Evolutionary conservation across 192 early-diverging fungal genomes (phyloP).

Genomic region (Coemansia erecta): DNA sequence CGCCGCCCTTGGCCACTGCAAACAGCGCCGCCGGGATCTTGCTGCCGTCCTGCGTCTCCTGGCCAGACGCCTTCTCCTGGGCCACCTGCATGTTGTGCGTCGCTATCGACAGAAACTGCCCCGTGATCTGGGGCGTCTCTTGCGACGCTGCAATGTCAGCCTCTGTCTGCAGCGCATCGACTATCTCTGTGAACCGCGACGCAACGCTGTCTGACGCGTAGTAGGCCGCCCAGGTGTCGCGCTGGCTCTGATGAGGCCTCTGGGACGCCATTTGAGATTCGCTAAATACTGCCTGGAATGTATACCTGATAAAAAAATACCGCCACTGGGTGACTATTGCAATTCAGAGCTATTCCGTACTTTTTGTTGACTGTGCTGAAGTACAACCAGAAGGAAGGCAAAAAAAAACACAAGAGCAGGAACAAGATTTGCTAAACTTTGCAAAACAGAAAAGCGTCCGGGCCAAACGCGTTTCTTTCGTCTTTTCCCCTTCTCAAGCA

Average conservation of each 20-base stretch:
- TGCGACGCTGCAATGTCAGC: constrained; percentile 30
- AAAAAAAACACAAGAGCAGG: too few relatives aligned
- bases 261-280: constrained; percentile 32
- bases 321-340: too few relatives aligned
- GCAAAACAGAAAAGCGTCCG: too few relatives aligned
- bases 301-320: too few relatives aligned
- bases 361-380: too few relatives aligned
- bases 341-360: too few relatives aligned
- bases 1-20: constrained; percentile 22
- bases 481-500: too few relatives aligned
- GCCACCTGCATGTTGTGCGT: constrained; percentile 45
- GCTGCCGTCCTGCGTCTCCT: constrained; percentile 14
- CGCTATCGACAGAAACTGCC: constrained; percentile 18
- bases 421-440: too few relatives aligned
- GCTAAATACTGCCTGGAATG: too few relatives aligned
- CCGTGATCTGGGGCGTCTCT: constrained; percentile 23
- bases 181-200: constrained; percentile 27
- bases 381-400: too few relatives aligned
- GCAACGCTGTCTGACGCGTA: constrained; percentile 40
- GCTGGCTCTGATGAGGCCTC: constrained; percentile 37
- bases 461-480: too few relatives aligned
- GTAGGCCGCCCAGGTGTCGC: constrained; percentile 43
- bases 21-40: constrained; percentile 38
- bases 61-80: constrained; percentile 23
- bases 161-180: constrained; percentile 39